Evolutionary conservation across 352 stramenopile genomes (phyloP).

Genomic region (Sclerospora graminicola): DNA sequence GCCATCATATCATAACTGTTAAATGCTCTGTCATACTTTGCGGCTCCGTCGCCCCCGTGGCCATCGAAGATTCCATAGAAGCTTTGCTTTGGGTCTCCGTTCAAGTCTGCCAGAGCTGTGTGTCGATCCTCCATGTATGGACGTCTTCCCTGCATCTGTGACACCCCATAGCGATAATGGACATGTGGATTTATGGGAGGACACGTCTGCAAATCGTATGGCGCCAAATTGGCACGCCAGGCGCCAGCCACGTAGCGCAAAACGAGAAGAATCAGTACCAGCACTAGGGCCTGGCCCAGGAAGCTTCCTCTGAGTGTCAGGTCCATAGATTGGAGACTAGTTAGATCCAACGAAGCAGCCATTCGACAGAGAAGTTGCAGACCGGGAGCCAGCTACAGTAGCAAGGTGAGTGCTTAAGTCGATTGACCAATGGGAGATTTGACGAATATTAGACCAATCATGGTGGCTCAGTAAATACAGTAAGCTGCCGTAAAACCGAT

Average conservation of each 20-base stretch:
- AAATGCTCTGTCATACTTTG: conserved; percentile 45
- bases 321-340: conserved; percentile 51
- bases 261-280: conserved; percentile 40
- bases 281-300: conserved; percentile 48
- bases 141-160: conserved; percentile 73
- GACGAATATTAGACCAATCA: no score
- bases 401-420: no score
- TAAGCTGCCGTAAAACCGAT: no score
- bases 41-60: conserved; percentile 83
- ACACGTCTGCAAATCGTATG: conserved; percentile 64
- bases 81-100: conserved; percentile 68
- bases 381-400: no score
- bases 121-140: conserved; percentile 90
- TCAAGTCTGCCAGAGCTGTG: conserved; percentile 62
- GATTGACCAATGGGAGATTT: no score
- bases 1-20: conserved; percentile 2
- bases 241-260: conserved; percentile 51
- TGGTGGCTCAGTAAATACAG: no score
- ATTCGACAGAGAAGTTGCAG: conserved; percentile 21
- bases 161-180: conserved; percentile 72
- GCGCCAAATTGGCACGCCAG: conserved; percentile 38
- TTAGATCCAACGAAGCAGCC: conserved; percentile 47
- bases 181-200: conserved; percentile 66
- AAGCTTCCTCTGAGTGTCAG: conserved; percentile 53
- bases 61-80: conserved; percentile 93